Evolutionary conservation across 768 basidiomycete species (phyloP), one percentile per base, ranked within the genome.

Genomic region (Russula abietina): DNA sequence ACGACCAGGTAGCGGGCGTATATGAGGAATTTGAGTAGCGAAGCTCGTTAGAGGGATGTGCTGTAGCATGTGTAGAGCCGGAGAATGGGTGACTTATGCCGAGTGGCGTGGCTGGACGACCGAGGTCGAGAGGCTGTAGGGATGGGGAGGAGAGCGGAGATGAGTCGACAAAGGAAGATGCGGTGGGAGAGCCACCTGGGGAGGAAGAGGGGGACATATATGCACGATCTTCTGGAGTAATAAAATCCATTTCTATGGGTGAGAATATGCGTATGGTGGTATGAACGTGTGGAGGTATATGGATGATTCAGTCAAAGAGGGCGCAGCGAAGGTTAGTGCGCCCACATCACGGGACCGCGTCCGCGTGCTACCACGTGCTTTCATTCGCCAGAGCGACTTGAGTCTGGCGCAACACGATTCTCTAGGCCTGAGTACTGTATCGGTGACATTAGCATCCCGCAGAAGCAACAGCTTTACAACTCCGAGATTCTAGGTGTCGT

Each of bases 201-300:
- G 64, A 65, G 2, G 64, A 65, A 12, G 61, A 65, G 28, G 64
- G 64, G 3, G 64, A 65, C 64, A 65, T 65, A 9, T 57, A 64
- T 62, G 64, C 61, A 46, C 64, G 64, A 19, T 63, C 64, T 12
- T 65, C 64, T 54, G 58, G 53, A 5, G 48, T 64, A 9, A 60
- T 64, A 26, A 60, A 64, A 3, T 58, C 19, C 63, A 64, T 60
- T 30, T 57, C 28, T n/a, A 4, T 17, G 10, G 10, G 3, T 19
- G 26, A n/a, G 38, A 17, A 30, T 43, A 12, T 26, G 26, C 11
- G 55, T 22, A 14, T 22, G 28, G 28, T 33, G 11, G 51, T 14
- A n/a, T 53, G 9, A 53, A 36, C 1, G 32, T 16, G 46, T 24
- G 17, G 14, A n/a, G 12, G 12, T 24, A 14, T 52, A 33, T 33